Evolutionary conservation across 2,329 filamentous ascomycete species (phyloP), one percentile per base, ranked within the genome.

Genomic region (Diaporthe ampelina): DNA sequence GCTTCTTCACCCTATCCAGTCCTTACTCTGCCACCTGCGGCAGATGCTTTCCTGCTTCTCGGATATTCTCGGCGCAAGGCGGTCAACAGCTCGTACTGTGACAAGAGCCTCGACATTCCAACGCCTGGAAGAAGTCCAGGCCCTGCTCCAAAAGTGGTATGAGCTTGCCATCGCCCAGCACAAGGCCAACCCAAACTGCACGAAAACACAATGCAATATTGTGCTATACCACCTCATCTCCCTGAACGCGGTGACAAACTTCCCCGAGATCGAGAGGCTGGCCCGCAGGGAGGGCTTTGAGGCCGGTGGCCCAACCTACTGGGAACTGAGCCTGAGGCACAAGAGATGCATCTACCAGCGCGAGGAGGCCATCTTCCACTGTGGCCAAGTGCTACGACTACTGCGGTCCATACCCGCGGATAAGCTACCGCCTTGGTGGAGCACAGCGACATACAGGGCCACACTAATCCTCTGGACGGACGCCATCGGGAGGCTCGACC

Each of bases 181-280:
- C 78, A 89, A 90, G 79, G 82, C 84, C n/a, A 87, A 91, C 78
- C 87, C 88, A 1, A 82, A 84, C 63, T 93, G 91, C 76, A 83
- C 88, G 21, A 85, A 91, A 76, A 93, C 90, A 79, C 88, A 89
- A 78, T 91, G 90, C 76, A 93, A 92, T 79, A 82, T 94, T 56
- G 88, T 93, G 57, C 87, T 94, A 75, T 94, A 92, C 81, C 92
- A 94, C 78, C 86, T 94, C 56, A 91, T 94, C 79, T 91, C 89
- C 65, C 86, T 94, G 74, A 94, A 94, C 77, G 88, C 90, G 11
- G 88, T 93, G 37, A 92, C 91, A 21, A 91, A 90, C 81, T 93
- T 94, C 79, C 86, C 89, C 2, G 90, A 92, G 77, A 90, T 94
- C 59, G 92, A 94, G 83, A 86, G 88, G 4, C 84, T 94, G 13